These are phyloP conservation scores for Pinus taeda DNA, from an alignment of 75 land plant genomes.

Conservation along the genomic window DNA sequence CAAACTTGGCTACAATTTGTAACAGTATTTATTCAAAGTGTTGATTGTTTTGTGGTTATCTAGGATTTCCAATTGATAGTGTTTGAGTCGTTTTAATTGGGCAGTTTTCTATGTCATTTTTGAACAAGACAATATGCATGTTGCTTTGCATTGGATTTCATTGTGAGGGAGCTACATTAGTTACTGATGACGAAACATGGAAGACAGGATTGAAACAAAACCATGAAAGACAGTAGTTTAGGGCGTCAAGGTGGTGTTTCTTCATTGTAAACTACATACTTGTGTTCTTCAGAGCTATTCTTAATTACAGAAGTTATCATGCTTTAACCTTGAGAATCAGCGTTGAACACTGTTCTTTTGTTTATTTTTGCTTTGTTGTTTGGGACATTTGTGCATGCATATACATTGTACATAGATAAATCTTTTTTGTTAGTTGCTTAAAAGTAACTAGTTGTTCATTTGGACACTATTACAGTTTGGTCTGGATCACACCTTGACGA, in stretches of 20 bases:
- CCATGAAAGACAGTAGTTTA: not conserved
- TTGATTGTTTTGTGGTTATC: not conserved
- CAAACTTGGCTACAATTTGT: no score
- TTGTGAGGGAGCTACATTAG: not conserved
- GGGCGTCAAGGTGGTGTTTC: no score
- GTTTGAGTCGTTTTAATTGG: not conserved
- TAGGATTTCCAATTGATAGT: not conserved
- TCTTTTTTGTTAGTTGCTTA: not conserved
- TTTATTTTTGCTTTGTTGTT: not conserved
- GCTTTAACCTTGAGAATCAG: not conserved
- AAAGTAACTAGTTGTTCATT: not conserved
- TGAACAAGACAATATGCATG: not conserved
- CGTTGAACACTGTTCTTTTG: not conserved
- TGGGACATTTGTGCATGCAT: not conserved
- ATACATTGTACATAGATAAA: not conserved
- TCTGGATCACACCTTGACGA: slow-evolving; percentile 98
- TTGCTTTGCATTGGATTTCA: not conserved
- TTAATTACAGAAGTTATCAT: not conserved
- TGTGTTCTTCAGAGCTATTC: not conserved
- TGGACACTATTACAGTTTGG: slow-evolving; percentile 75
- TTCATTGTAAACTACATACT: not conserved
- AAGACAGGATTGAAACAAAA: not conserved
- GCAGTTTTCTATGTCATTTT: not conserved
- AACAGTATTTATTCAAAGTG: not conserved
- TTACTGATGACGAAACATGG: not conserved